Evolutionary conservation across 208 protist genomes (phyloP).

Genomic region (Zelonia costaricensis): DNA sequence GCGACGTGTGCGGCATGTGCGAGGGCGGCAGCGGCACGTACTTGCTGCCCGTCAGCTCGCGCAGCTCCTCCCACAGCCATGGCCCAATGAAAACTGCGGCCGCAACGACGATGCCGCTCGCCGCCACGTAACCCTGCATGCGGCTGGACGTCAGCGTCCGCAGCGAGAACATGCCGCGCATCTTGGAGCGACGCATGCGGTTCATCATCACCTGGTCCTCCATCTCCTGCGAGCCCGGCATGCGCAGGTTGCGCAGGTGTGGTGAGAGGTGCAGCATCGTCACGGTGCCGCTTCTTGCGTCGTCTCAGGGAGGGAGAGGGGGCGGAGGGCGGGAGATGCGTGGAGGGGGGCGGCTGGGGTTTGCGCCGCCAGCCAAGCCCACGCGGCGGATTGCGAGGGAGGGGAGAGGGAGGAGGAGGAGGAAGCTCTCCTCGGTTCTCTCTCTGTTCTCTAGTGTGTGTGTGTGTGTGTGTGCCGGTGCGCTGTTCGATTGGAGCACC

Average conservation of each 20-base stretch:
- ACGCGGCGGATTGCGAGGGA: too few species aligned
- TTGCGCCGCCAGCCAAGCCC: too few species aligned
- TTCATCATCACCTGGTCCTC: constrained; percentile 57
- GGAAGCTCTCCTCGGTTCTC: too few species aligned
- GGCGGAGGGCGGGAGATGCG: too few species aligned
- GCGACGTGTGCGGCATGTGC: constrained; percentile 70
- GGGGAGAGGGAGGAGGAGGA: too few species aligned
- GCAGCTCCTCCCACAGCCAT: constrained; percentile 73
- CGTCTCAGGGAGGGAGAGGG: background rate
- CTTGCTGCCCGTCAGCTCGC: constrained; percentile 69
- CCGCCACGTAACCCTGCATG: constrained; percentile 65
- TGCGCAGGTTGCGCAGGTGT: constrained; percentile 9
- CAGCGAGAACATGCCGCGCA: constrained; percentile 31
- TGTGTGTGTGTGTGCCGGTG: too few species aligned
- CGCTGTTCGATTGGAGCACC: too few species aligned
- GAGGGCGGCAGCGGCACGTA: constrained; percentile 61
- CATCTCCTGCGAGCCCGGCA: constrained; percentile 34
- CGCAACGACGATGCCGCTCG: constrained; percentile 67
- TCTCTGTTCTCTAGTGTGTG: too few species aligned
- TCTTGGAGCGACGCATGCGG: constrained; percentile 36
- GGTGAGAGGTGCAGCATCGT: constrained; percentile 17
- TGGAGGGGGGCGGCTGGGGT: background rate
- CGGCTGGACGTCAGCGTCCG: constrained; percentile 57
- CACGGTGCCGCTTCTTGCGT: too few species aligned
- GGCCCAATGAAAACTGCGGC: constrained; percentile 73